Evolutionary conservation across 345 rosid species (phyloP), one percentile per base, ranked within the genome.

Genomic region (Firmiana major): DNA sequence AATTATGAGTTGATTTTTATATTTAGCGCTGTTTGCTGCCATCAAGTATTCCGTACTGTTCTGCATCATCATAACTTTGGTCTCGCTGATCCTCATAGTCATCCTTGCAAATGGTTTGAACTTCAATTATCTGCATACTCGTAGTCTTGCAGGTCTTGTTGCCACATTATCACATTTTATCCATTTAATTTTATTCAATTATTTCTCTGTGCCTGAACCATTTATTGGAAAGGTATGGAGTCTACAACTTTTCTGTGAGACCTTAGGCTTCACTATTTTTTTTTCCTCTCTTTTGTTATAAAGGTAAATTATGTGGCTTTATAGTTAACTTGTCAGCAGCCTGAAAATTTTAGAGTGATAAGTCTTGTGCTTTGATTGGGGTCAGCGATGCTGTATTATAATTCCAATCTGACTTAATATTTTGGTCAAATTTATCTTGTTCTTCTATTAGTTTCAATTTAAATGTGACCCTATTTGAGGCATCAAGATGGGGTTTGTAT

Each of bases 161-260:
- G 86, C 84, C 36, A 46, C 77, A n/a, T 74, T 57, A 76, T 64
- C 60, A 71, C 73, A 21, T 76, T 63, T 80, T 67, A 38, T 45
- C n/a, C 69, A 55, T 72, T 3, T 54, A 36, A 43, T 46, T 63
- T 46, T 9, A 75, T 78, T 64, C 77, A 75, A 74, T 75, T 74
- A 36, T 69, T 63, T 73, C 79, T 84, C 66, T 77, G 64, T 81
- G 78, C 83, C 58, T 80, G 83, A 16, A 81, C 78, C 77, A 74
- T 77, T 79, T 77, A 64, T 84, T 73, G 84, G 82, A 84, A 84
- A 83, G 88, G 85, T 83, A 81, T 66, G 88, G 63, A 78, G 76
- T 54, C 79, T 45, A 68, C 75, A 79, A 73, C 65, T 55, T 63
- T 36, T 72, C 38, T 22, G 8, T 74, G 63, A 74, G 24, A 75